Conservation (phyloP, 148 eudicot genomes). For the Vaccinium vitisidaea region DNA sequence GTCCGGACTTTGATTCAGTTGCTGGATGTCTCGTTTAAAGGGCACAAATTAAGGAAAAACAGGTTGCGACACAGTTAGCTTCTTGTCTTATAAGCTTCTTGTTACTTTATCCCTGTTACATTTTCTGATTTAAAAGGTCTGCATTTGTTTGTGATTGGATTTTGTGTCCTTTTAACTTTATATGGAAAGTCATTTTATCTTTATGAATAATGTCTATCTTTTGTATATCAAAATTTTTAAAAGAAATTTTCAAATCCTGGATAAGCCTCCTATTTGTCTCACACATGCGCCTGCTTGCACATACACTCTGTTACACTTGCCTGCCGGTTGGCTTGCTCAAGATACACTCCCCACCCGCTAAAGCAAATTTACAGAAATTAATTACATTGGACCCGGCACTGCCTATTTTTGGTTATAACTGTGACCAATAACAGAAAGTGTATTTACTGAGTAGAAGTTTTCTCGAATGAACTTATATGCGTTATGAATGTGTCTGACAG, state of each 20-base stretch:
- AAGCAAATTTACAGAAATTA: not conserved
- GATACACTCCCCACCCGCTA: not conserved
- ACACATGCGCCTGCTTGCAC: not conserved
- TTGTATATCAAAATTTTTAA: not conserved
- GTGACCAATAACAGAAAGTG: not conserved
- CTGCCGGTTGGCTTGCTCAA: not conserved
- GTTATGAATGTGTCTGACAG: conserved; percentile 12
- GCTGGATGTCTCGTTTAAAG: conserved; percentile 33
- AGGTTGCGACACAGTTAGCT: conserved; percentile 43
- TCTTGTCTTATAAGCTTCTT: conserved; percentile 21
- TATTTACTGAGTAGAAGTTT: not conserved
- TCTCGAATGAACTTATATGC: not conserved
- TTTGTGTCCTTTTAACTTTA: not conserved
- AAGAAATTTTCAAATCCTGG: not conserved
- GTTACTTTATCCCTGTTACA: conserved; percentile 39
- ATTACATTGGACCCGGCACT: not conserved
- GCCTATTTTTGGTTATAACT: not conserved
- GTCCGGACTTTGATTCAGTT: conserved; percentile 20
- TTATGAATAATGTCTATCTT: not conserved
- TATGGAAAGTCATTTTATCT: not conserved
- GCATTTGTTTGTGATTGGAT: not conserved
- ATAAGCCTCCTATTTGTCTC: not conserved
- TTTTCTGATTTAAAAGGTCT: not conserved
- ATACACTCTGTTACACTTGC: too few relatives aligned
- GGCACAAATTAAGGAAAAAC: conserved; percentile 24